Percentiles rank a stretch among this genome's conserved stretches.
phyloP scores from a whole-genome alignment of 2,329 filamentous ascomycete genomes.

The Fusarium napiforme region DNA sequence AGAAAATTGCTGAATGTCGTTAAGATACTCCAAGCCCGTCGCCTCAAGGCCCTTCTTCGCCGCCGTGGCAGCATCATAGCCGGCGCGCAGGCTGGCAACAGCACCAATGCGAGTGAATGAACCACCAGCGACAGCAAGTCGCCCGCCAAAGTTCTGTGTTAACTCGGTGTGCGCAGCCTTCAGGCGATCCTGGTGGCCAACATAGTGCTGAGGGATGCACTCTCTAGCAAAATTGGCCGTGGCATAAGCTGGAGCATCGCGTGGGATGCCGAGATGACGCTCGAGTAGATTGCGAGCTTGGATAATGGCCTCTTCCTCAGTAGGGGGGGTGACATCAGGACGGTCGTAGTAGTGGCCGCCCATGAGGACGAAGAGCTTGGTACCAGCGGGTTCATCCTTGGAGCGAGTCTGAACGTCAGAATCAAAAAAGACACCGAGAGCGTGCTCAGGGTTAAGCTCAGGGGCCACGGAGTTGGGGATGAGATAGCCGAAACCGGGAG shows the following conservation, averaged over 20 bases:
- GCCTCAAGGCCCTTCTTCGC: conserved; percentile 36
- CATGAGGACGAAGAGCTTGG: conserved; percentile 93
- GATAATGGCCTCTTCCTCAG: conserved; percentile 70
- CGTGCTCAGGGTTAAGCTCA: conserved; percentile 81
- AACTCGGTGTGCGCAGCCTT: conserved; percentile 66
- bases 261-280: conserved; percentile 78
- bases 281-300: conserved; percentile 77
- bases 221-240: conserved; percentile 69
- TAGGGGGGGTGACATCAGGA: conserved; percentile 58
- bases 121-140: conserved; percentile 71
- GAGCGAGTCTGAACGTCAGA: conserved; percentile 66
- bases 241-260: conserved; percentile 67
- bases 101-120: conserved; percentile 65
- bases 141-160: conserved; percentile 65
- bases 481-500: conserved; percentile 88
- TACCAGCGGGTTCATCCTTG: conserved; percentile 70
- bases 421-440: conserved; percentile 93
- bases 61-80: conserved; percentile 46
- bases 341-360: conserved; percentile 89
- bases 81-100: conserved; percentile 61
- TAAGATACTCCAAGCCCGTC: conserved; percentile 47
- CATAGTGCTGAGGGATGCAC: conserved; percentile 90
- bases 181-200: conserved; percentile 78
- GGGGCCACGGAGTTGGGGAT: conserved; percentile 79
- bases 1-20: conserved; percentile 39